These are phyloP conservation scores for Arabidopsis hybrid DNA, from an alignment of 441 rosid species.

Conservation along the genomic window DNA sequence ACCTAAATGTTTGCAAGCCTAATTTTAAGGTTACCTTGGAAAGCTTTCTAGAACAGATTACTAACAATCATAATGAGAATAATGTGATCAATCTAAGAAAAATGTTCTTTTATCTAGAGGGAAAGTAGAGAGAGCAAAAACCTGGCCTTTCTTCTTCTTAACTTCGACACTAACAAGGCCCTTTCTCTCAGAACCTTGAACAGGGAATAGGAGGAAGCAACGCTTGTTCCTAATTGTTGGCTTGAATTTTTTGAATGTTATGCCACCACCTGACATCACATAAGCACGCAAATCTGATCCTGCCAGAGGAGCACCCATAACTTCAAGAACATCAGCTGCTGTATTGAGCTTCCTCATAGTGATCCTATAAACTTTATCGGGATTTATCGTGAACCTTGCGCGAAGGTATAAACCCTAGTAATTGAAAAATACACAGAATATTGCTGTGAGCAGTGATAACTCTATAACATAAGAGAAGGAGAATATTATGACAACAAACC, in stretches of 20 bases:
- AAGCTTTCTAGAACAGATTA: neutral
- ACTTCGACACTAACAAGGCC: constrained; percentile 91
- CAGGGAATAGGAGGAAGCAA: constrained; percentile 89
- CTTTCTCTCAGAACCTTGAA: constrained; percentile 87
- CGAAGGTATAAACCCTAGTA: constrained; percentile 79
- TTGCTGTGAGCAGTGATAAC: neutral
- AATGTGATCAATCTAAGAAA: constrained; percentile 11
- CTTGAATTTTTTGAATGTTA: constrained; percentile 72
- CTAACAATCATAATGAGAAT: constrained; percentile 9
- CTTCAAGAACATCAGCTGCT: constrained; percentile 92
- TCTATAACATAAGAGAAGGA: neutral
- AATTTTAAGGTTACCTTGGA: neutral
- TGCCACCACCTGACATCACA: constrained; percentile 93
- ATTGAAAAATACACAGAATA: constrained; percentile 1
- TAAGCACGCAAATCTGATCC: constrained; percentile 92
- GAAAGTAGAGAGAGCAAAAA: constrained; percentile 47
- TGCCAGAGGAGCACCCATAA: constrained; percentile 93
- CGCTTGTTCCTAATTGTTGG: constrained; percentile 77
- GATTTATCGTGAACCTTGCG: constrained; percentile 83
- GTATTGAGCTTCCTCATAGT: constrained; percentile 90
- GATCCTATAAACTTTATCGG: constrained; percentile 89
- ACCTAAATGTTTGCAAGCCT: constrained; percentile 9
- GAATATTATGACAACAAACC: neutral
- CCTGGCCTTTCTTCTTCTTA: constrained; percentile 97
- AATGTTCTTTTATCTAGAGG: neutral